Base-by-base conservation (phyloP, 2,329 filamentous ascomycete genomes). In the Aspergillus luchuensis region DNA sequence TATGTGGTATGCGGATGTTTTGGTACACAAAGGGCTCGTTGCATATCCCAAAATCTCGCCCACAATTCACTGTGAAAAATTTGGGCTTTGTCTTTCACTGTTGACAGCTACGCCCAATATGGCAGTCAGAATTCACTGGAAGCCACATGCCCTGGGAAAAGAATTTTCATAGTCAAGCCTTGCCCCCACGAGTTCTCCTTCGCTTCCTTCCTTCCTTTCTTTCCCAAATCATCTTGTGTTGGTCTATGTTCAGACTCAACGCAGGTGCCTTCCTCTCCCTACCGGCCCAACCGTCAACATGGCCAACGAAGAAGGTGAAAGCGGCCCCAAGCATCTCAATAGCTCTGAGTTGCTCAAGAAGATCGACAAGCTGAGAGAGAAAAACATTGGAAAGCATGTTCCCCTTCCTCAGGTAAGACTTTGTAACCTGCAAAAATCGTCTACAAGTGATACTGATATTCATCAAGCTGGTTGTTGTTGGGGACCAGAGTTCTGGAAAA, bases 401-500 rank as follows among this genome's bases (percentile, higher is more conserved):
- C 60, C 66, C 39, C 63, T 74, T 1, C 72, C 69, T 0, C 47
- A 50, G 47, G 47, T 50, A 50, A 30, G 23, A 28, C 6, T 3
- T 7, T n/a, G 5, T 3, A 3, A 13, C 47, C 47, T 3, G 13
- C n/a, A n/a, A 15, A n/a, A 10, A 28, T 0, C 10, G 23, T 11
- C 8, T 3, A 23, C 17, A 8, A 21, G 8, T 5, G 33, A 19
- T 5, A 6, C 47, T 28, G 1, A 50, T 33, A 1, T 30, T n/a
- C 25, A 28, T 19, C 17, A 71, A 78, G 66, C 66, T 79, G 47
- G 68, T 78, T 17, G 74, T 77, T 5, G 71, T 74, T 6, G 77
- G 79, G 5, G 78, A 79, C 47, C 76, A 81, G 59, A 79, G 74
- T 0, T 74, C 71, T 48, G 78, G 79, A 4, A 75, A 74, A 48